A percentile compares a stretch with the other conserved stretches of the same genome.
Evolutionary conservation across 441 rosid genomes (phyloP).

Genomic region (Pelargonium citronellum): DNA sequence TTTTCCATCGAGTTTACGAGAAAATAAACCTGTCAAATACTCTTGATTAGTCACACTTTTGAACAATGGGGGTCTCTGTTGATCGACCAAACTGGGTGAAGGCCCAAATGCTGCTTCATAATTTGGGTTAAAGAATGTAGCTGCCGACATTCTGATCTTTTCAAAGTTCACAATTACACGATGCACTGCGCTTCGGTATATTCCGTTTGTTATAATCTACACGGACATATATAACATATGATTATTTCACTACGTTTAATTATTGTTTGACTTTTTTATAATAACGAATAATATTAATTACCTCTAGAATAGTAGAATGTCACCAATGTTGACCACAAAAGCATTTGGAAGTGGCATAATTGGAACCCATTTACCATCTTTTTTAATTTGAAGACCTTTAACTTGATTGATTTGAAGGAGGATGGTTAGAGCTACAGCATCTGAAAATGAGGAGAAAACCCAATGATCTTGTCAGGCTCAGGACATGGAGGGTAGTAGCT

Average conservation of each 20-base stretch:
- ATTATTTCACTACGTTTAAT: no score
- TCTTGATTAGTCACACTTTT: neutral
- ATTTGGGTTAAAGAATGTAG: no score
- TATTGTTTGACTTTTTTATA: no score
- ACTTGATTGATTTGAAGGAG: conserved; percentile 15
- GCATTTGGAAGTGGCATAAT: neutral
- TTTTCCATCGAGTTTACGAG: neutral
- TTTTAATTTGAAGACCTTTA: conserved; percentile 10
- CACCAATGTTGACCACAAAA: neutral
- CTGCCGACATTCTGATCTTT: no score
- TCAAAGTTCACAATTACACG: no score
- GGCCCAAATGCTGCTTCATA: no score
- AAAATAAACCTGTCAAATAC: neutral
- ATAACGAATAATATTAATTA: no score
- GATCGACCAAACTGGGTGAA: no score
- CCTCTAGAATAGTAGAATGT: neutral
- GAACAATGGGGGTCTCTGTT: no score
- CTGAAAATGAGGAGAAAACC: conserved; percentile 33
- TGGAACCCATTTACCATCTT: conserved; percentile 5
- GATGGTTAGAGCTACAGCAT: conserved; percentile 25
- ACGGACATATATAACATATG: no score
- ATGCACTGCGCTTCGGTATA: no score
- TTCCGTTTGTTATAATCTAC: no score
- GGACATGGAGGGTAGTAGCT: conserved; percentile 26
- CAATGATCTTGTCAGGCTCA: conserved; percentile 24